Base-by-base conservation (phyloP, 176 grass and related monocot species). In the Oryza glaberrima region DNA sequence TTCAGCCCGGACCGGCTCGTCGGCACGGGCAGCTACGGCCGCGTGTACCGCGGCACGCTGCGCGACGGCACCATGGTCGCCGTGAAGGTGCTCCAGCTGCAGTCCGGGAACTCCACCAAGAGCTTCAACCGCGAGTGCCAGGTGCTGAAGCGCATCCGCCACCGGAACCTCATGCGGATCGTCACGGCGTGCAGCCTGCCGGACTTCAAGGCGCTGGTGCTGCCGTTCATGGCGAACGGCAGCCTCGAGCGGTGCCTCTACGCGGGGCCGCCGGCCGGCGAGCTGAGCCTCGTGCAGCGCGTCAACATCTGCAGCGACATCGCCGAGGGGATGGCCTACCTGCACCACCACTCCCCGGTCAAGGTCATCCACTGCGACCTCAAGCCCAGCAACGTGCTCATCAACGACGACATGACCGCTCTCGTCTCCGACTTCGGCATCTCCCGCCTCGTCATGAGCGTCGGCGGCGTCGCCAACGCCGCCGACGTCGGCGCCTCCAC, bases 301-400 rank as follows among this genome's bases (percentile, higher is more conserved):
- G 88, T 98, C 63, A 93, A 98, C 75, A 93, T 98, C 88, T 98
- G 95, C 83, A 94, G 95, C 72, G 90, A 98, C 85, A 86, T 98
- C 44, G 95, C 95, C 3, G 95, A 98, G 68, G 95, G 95, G 25
- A 89, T 98, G 85, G 88, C 92, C 7, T 98, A 98, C 81, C 88
- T 98, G 79, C 95, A 98, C 72, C 95, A 98, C 86, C 90, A 98
- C 78, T 95, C 92, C 9, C 95, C 95, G 1, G 90, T 94, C 30
- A 93, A 94, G 84, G 90, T 98, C 82, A 92, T 98, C 81, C 95
- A 98, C 64, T 98, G 95, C 10, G 95, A 98, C 67, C 91, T 98
- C 83, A 98, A 98, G 79, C 95, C 95, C 0, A 94, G 95, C 82
- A 98, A 98, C 70, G 89, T 98, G 35, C 92, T 98, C 54, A 83